Evolutionary conservation across 768 basidiomycete genomes (phyloP), one percentile per base, ranked within the genome.

Genomic region (Tulasnella sp.): DNA sequence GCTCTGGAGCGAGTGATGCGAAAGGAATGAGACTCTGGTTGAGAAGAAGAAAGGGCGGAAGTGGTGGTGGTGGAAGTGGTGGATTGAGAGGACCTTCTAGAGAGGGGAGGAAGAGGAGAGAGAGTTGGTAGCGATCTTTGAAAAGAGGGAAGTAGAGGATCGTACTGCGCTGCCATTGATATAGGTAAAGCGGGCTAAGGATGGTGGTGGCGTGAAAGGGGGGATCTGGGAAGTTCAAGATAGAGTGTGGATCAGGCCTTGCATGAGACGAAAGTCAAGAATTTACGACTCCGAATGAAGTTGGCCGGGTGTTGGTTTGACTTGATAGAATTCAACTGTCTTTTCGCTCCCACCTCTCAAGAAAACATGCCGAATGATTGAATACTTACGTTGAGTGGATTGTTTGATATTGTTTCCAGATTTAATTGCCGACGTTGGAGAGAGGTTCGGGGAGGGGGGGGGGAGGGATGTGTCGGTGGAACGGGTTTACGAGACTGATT

Each of bases 101-200:
- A 32, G 34, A 53, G 52, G 24, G 32, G 27, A 53, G 7, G 52
- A 53, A 53, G 52, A 38, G 41, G 42, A 43, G 55, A 43, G 1
- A 56, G 42, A 26, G 55, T 56, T 29, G 55, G 55, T 27, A 56
- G 55, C 24, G 55, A 56, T 56, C 55, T 56, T 43, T 56, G 55
- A 29, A 44, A 56, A 29, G 55, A 56, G 24, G 55, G 55, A 23
- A 56, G 44, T 26, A 56, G 55, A 17, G 55, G 55, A 56, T 56
- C 55, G 55, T 56, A 56, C 55, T 56, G 38, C 3, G 55, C 41
- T 43, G 44, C 44, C n/a, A 44, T 42, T 24, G 17, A 41, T n/a
- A n/a, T n/a, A 43, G 55, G 43, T 32, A 27, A 24, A 43, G 41
- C 8, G 9, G 24, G 32, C 38, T 53, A 34, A 38, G 30, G 52